Conservation (phyloP, 331 rosid genomes). For the Pyracantha coccinea region DNA sequence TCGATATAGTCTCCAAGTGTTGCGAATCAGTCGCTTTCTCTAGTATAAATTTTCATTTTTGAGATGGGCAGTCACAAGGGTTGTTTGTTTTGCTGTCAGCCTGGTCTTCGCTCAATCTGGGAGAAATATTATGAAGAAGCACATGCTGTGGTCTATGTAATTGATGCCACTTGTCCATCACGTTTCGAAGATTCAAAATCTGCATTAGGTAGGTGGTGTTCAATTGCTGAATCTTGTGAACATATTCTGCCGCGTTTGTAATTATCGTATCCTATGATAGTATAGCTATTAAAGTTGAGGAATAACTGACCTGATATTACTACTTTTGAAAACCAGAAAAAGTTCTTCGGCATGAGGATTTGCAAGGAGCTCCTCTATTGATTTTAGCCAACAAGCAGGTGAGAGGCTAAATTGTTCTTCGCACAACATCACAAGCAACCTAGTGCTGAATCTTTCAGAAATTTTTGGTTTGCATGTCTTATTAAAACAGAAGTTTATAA, state of each 20-base stretch:
- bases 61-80: neutral
- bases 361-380: constrained; percentile 93
- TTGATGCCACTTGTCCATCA: constrained; percentile 78
- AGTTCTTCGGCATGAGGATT: constrained; percentile 91
- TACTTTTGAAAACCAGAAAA: constrained; percentile 48
- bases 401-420: neutral
- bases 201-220: constrained; percentile 75
- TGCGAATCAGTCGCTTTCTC: neutral
- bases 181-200: constrained; percentile 95
- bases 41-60: neutral
- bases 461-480: neutral
- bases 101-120: constrained; percentile 97
- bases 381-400: constrained; percentile 95
- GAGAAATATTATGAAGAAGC: constrained; percentile 98
- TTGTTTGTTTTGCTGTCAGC: constrained; percentile 36
- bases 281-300: neutral
- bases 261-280: neutral
- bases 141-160: constrained; percentile 76
- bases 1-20: neutral
- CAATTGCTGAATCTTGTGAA: constrained; percentile 2
- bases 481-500: neutral
- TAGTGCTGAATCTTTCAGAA: neutral
- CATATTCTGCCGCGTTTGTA: neutral
- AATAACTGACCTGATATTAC: neutral
- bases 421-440: neutral